phyloP scores from a whole-genome alignment of 1,139 yeast genomes.

The Taphrina populina region DNA sequence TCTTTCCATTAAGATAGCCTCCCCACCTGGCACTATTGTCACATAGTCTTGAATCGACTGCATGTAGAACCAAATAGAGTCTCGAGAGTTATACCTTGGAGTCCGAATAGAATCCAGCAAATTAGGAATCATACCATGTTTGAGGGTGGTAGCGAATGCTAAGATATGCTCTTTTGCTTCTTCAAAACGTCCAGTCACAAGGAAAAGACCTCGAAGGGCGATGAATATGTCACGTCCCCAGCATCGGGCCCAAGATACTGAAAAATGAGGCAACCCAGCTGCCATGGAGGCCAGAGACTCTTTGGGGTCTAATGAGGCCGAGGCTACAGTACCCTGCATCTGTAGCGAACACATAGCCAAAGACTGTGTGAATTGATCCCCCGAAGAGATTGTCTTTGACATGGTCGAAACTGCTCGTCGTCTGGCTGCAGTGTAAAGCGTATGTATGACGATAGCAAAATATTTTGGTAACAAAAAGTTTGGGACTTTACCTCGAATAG shows the following conservation, averaged over 20 bases:
- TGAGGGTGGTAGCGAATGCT: slow-evolving; percentile 84
- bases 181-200: slow-evolving; percentile 73
- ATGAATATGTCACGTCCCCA: slow-evolving; percentile 98
- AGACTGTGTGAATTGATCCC: slow-evolving; percentile 74
- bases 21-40: slow-evolving; percentile 66
- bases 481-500: slow-evolving; percentile 62
- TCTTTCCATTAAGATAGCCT: slow-evolving; percentile 61
- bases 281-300: slow-evolving; percentile 71
- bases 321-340: slow-evolving; percentile 73
- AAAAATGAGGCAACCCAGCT: slow-evolving; percentile 94
- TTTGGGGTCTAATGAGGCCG: slow-evolving; percentile 72
- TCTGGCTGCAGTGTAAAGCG: slow-evolving; percentile 78
- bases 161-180: slow-evolving; percentile 80
- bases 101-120: slow-evolving; percentile 87
- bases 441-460: slow-evolving; percentile 74
- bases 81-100: slow-evolving; percentile 94
- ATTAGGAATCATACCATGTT: slow-evolving; percentile 94
- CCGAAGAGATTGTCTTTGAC: slow-evolving; percentile 55
- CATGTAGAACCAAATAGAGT: slow-evolving; percentile 93
- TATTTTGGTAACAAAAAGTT: slow-evolving; percentile 80
- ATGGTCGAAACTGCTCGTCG: slow-evolving; percentile 62
- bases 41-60: slow-evolving; percentile 85
- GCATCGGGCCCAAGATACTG: slow-evolving; percentile 87
- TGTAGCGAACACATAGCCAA: slow-evolving; percentile 82
- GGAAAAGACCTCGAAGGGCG: slow-evolving; percentile 73